Conservation (phyloP, 495 filamentous ascomycete species). For the Lophium mytilinum region DNA sequence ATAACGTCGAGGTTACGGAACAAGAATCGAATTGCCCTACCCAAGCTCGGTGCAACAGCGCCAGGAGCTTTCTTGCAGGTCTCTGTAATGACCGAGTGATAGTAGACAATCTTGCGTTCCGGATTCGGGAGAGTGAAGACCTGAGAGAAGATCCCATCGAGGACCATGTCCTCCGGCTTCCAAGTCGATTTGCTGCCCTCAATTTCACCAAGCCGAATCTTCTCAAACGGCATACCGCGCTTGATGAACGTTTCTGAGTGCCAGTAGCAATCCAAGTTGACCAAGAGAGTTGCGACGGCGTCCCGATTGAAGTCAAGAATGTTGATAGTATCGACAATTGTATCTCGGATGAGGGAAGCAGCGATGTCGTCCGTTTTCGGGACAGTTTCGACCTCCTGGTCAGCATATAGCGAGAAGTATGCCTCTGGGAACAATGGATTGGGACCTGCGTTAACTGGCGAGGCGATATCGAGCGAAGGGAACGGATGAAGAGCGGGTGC, state of each 20-base stretch:
- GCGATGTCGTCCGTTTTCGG: conserved; percentile 67
- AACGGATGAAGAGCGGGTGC: conserved; percentile 56
- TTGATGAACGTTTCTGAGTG: conserved; percentile 80
- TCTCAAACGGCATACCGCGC: conserved; percentile 84
- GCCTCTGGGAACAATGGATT: conserved; percentile 82
- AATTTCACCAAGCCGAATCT: conserved; percentile 57
- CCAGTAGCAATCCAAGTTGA: conserved; percentile 94
- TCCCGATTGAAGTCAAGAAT: conserved; percentile 87
- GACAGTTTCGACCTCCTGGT: conserved; percentile 88
- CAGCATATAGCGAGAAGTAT: conserved; percentile 83
- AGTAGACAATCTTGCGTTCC: conserved; percentile 93
- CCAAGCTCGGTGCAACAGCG: conserved; percentile 90
- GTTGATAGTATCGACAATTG: conserved; percentile 87
- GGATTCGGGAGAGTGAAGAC: conserved; percentile 78
- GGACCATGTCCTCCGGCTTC: conserved; percentile 97
- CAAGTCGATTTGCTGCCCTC: conserved; percentile 64
- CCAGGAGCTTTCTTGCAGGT: conserved; percentile 90
- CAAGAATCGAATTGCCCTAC: conserved; percentile 84
- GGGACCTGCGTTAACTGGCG: conserved; percentile 62
- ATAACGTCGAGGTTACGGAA: conserved; percentile 72
- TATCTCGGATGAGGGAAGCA: conserved; percentile 74
- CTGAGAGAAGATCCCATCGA: conserved; percentile 95
- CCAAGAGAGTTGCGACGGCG: conserved; percentile 75
- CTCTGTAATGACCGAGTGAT: conserved; percentile 90
- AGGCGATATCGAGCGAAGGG: conserved; percentile 64